Evolutionary conservation across 2,329 filamentous ascomycete genomes (phyloP).

Genomic region (Hypoxylon sp.): DNA sequence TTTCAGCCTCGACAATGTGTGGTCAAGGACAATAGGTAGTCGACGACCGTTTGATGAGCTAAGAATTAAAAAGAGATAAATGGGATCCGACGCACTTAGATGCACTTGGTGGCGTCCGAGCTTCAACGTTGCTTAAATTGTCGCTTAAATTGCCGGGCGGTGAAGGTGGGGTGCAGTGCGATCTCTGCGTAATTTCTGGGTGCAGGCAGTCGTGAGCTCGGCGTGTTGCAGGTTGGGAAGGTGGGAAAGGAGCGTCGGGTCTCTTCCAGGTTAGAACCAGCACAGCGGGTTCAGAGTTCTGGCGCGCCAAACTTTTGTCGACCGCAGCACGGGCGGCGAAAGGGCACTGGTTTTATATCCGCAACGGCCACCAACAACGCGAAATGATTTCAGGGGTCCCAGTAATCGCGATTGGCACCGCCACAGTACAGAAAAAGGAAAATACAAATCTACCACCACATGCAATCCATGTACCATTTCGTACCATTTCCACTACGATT

Average conservation of each 20-base stretch:
- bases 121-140: too few species aligned
- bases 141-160: conserved; percentile 51
- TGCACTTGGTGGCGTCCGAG: conserved; percentile 21
- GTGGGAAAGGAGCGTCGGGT: conserved; percentile 29
- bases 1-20: conserved; percentile 19
- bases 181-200: conserved; percentile 23
- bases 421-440: conserved; percentile 32
- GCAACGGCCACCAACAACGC: conserved; percentile 46
- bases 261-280: conserved; percentile 25
- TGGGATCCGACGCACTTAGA: not conserved
- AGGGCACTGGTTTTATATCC: conserved; percentile 53
- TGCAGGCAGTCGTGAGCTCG: not conserved
- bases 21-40: not conserved
- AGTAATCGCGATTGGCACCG: conserved; percentile 46
- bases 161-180: conserved; percentile 49
- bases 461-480: too few species aligned
- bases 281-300: conserved; percentile 40
- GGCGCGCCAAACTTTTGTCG: conserved; percentile 40
- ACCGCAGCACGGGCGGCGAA: conserved; percentile 48
- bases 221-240: conserved; percentile 14
- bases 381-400: conserved; percentile 47
- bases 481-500: conserved; percentile 12
- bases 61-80: not conserved
- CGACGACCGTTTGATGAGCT: conserved; percentile 12
- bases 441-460: conserved; percentile 12